Evolutionary conservation across 2,329 filamentous ascomycete genomes (phyloP), one percentile per base, ranked within the genome.

Genomic region (Esteya vermicola): DNA sequence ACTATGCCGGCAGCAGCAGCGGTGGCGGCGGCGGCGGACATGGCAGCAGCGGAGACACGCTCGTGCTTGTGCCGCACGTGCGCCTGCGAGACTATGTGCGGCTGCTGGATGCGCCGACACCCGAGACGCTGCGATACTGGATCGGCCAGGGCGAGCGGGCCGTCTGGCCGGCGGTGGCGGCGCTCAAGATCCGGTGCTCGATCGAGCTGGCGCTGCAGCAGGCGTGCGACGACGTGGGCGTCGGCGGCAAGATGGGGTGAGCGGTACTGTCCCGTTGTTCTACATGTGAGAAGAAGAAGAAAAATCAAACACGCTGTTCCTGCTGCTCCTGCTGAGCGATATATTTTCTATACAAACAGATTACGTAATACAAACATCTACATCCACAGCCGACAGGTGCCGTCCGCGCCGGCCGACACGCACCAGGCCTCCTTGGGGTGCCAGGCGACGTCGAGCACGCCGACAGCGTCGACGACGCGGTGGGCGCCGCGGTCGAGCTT

Each of bases 371-470:
- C 16, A 8, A 39, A 12, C 9, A 6, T 6, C 55, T 57, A 81
- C 56, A 78, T 83, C 89, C 89, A 98, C 56, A 98, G 62, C 52
- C 89, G 78, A 61, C 85, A 84, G 13, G 83, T 93, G 32, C 89
- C 89, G 65, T 98, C 91, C 2, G 89, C 88, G 50, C 91, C 91
- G 35, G 88, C 89, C 65, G 83, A 93, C 39, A 94, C 79, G 60
- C 83, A 81, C 91, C 91, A 96, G 3, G 89, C 85, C 60, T 96
- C 85, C 47, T 73, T 75, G 6, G 86, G 85, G 65, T 98, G 91
- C 93, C 93, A 98, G 54, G 94, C 85, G 22, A 98, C 65, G 57
- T 94, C 89, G 67, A 96, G 70, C 14, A 96, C 88, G 48, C 91
- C 91, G 43, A 98, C 63, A 49, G 86, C 81, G 54, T 75, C 81